Evolutionary conservation across 2,329 filamentous ascomycete genomes (phyloP), one percentile per base, ranked within the genome.

Genomic region (Aureobasidium uvarum): DNA sequence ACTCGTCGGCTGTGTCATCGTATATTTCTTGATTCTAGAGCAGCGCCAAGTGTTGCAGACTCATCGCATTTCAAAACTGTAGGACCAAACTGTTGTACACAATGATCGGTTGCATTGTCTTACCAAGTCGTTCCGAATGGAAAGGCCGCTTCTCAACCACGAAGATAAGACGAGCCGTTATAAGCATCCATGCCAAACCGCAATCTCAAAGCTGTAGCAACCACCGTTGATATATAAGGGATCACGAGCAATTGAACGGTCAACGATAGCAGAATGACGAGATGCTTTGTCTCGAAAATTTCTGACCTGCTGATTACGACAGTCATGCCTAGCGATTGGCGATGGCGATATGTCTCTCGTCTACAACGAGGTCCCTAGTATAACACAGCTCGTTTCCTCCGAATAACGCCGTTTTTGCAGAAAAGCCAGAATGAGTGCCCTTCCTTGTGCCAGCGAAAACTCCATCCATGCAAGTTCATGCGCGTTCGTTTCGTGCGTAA

Each of bases 401-500:
- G 16, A 41, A 14, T 13, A 62, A 62, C 43, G 58, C 58, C 58
- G 16, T 5, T 48, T 51, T 16, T 41, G 33, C 33, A 31, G 28
- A 14, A n/a, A 39, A 62, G 45, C 33, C 45, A 48, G 43, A 60
- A 60, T 46, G 4, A 46, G 43, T 54, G 18, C 28, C 43, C 10
- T 18, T 16, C 38, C 56, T 11, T n/a, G 14, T 56, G 52, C 38
- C 52, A 39, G 39, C 25, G n/a, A 48, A 62, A 62, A 62, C 65
- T 64, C 56, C 60, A 43, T 54, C 62, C 52, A 55, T 55, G 52
- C 52, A 41, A 41, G 20, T 46, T 54, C 56, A 56, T 67, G 66
- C 52, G 52, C 52, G 39, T 16, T 63, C 48, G 39, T 54, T 38
- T 36, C 48, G 48, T 52, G 60, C 60, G 45, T 41, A 48, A 63